Conservation (phyloP, 148 eudicot genomes). For the Beta vulgaris region DNA sequence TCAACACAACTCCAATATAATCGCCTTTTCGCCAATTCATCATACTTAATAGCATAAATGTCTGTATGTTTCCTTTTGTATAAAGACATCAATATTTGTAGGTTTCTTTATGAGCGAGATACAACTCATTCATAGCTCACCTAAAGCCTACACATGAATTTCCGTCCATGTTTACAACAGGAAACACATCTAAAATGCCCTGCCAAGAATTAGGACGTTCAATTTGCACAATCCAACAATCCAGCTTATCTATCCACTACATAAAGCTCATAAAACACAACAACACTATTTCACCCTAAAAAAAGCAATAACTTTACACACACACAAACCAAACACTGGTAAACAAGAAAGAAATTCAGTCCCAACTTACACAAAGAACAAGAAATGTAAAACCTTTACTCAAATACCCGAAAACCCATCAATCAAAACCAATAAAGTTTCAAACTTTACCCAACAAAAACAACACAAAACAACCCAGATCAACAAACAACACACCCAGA, state of each 20-base stretch:
- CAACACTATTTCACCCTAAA: background rate
- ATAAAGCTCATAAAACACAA: background rate
- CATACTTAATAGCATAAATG: background rate
- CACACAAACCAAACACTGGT: background rate
- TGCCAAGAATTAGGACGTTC: slow-evolving; percentile 72
- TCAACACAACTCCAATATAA: background rate
- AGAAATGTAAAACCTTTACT: background rate
- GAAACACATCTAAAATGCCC: slow-evolving; percentile 37
- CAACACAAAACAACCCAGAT: background rate
- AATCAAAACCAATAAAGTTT: background rate
- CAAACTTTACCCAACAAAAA: slow-evolving; percentile 14
- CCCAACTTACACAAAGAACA: background rate
- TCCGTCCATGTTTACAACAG: slow-evolving; percentile 71
- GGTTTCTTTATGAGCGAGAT: slow-evolving; percentile 52
- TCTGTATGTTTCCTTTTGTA: background rate
- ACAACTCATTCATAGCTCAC: slow-evolving; percentile 38
- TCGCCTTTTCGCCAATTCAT: background rate
- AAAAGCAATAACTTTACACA: background rate
- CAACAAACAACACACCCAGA: slow-evolving; percentile 15
- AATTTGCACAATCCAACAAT: background rate
- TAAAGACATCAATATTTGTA: slow-evolving; percentile 24
- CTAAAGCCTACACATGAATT: slow-evolving; percentile 52
- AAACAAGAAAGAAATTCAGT: background rate
- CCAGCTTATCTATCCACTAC: background rate
- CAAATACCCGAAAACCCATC: background rate